Conservation (phyloP, 768 basidiomycete genomes). For the Podaxis sp. region DNA sequence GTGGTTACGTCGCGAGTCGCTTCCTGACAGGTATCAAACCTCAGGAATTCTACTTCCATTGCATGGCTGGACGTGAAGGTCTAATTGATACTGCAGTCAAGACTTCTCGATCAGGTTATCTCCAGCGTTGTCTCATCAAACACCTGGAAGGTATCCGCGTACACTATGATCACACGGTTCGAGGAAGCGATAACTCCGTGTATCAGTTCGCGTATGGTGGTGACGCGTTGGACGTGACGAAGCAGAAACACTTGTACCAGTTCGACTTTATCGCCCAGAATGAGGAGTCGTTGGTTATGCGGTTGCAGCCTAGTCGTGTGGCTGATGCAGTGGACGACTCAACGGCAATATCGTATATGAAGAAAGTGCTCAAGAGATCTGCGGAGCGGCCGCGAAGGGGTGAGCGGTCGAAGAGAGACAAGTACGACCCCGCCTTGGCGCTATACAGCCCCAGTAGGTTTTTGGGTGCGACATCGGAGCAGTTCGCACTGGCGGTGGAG, state of each 20-base stretch:
- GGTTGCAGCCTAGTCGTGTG: constrained; percentile 61
- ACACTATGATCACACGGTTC: constrained; percentile 97
- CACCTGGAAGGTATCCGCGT: constrained; percentile 96
- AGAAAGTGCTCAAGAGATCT: constrained; percentile 81
- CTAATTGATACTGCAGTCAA: constrained; percentile 99
- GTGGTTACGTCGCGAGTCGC: constrained; percentile 96
- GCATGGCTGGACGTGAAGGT: constrained; percentile 99
- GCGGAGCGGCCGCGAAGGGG: constrained; percentile 39
- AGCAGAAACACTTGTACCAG: constrained; percentile 91
- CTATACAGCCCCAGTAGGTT: constrained; percentile 74
- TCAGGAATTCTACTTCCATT: constrained; percentile 99
- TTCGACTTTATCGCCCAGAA: constrained; percentile 95
- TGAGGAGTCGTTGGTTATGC: constrained; percentile 71
- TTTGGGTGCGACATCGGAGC: constrained; percentile 90
- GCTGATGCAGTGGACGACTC: constrained; percentile 59
- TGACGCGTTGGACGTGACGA: constrained; percentile 94
- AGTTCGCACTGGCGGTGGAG: constrained; percentile 78
- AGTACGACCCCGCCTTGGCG: constrained; percentile 71
- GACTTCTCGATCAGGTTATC: constrained; percentile 96
- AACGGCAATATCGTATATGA: constrained; percentile 78
- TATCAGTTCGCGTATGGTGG: constrained; percentile 98
- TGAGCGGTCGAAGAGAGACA: constrained; percentile 50
- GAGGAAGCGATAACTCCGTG: constrained; percentile 89
- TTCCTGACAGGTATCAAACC: constrained; percentile 98
- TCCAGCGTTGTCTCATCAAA: constrained; percentile 97